Conservation (phyloP, 495 filamentous ascomycete species). For the Bacidia gigantensis region DNA sequence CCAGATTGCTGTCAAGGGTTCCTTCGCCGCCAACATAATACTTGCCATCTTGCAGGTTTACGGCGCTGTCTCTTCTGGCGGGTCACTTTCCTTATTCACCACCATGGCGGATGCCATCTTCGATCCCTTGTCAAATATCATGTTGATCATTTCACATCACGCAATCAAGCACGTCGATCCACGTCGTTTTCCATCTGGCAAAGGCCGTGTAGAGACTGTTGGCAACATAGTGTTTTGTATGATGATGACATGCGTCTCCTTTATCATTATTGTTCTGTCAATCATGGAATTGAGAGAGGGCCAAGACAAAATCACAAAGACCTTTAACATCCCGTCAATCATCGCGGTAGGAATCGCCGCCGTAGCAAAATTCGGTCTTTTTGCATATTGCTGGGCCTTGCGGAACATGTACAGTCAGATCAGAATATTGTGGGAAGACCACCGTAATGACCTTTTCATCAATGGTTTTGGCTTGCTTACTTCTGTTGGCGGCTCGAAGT, state of each 20-base stretch:
- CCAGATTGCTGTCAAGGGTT: slow-evolving; percentile 83
- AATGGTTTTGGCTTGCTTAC: slow-evolving; percentile 88
- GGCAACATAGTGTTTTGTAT: slow-evolving; percentile 97
- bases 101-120: slow-evolving; percentile 97
- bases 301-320: slow-evolving; percentile 28
- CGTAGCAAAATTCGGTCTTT: slow-evolving; percentile 65
- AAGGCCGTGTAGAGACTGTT: slow-evolving; percentile 87
- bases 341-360: slow-evolving; percentile 82
- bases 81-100: slow-evolving; percentile 87
- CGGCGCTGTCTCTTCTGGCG: slow-evolving; percentile 62
- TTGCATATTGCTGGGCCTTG: slow-evolving; percentile 85
- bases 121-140: slow-evolving; percentile 84
- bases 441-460: slow-evolving; percentile 78
- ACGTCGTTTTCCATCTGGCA: slow-evolving; percentile 82
- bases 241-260: slow-evolving; percentile 83
- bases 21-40: slow-evolving; percentile 69
- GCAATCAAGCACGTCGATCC: slow-evolving; percentile 81
- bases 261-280: slow-evolving; percentile 82
- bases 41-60: slow-evolving; percentile 76
- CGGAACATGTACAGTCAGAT: slow-evolving; percentile 83
- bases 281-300: slow-evolving; percentile 47
- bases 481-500: slow-evolving; percentile 69
- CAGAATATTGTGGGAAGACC: slow-evolving; percentile 83
- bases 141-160: slow-evolving; percentile 74
- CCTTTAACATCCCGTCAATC: slow-evolving; percentile 73